A percentile compares a stretch with the other conserved stretches of the same genome.
Conservation (phyloP, 306 rosid species). For the Herpetospermum pedunculosum region DNA sequence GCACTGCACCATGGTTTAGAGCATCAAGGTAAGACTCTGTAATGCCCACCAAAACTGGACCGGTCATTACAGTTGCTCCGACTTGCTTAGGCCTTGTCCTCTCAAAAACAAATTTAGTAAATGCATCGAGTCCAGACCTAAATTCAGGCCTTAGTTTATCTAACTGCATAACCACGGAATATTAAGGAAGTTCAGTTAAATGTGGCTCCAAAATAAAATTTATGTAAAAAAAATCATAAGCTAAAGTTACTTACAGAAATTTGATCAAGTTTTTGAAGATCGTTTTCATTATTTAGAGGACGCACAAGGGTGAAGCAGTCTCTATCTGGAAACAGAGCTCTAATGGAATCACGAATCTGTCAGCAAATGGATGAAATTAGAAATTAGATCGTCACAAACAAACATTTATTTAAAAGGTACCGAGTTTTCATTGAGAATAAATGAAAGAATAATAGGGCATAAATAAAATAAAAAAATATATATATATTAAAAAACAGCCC, state of each 20-base stretch:
- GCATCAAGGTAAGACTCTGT: constrained; percentile 84
- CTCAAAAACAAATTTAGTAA: constrained; percentile 78
- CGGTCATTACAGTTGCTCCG: constrained; percentile 93
- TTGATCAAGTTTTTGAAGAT: constrained; percentile 81
- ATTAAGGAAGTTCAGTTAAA: not conserved
- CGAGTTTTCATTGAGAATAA: too few relatives aligned
- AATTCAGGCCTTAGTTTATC: constrained; percentile 80
- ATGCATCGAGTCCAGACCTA: constrained; percentile 64
- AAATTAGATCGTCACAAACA: constrained; percentile 19
- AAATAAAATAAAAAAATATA: too few relatives aligned
- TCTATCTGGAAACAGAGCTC: constrained; percentile 90
- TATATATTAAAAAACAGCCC: too few relatives aligned
- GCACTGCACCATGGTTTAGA: constrained; percentile 92
- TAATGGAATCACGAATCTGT: constrained; percentile 86
- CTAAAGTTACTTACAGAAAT: constrained; percentile 38
- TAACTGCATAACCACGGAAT: constrained; percentile 30
- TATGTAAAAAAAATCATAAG: not conserved
- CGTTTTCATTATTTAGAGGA: constrained; percentile 78
- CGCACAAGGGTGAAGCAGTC: constrained; percentile 94
- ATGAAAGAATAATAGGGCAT: too few relatives aligned
- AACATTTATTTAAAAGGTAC: too few relatives aligned
- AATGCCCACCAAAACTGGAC: constrained; percentile 79
- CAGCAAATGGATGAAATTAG: not conserved
- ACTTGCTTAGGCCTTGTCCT: constrained; percentile 95
- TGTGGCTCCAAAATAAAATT: not conserved